phyloP scores from a whole-genome alignment of 2,329 filamentous ascomycete species.

The Cladosporium halotolerans region DNA sequence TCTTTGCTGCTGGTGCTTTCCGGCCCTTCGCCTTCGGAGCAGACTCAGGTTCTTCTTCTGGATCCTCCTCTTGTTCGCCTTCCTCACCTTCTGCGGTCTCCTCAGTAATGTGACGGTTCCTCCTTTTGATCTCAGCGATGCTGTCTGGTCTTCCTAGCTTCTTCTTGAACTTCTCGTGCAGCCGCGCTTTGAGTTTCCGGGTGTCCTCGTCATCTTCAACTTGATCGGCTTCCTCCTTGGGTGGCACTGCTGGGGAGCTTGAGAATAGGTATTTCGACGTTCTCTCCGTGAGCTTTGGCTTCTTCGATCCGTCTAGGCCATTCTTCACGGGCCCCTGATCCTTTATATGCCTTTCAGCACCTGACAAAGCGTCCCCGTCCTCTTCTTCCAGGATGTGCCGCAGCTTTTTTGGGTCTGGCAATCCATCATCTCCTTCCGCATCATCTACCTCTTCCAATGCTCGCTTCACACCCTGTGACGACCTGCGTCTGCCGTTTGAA shows the following conservation, averaged over 20 bases:
- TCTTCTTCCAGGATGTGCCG: slow-evolving; percentile 11
- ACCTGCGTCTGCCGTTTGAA: slow-evolving; percentile 33
- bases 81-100: slow-evolving; percentile 47
- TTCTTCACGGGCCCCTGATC: neutral
- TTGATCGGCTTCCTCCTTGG: slow-evolving; percentile 33
- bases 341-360: neutral
- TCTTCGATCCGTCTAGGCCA: slow-evolving; percentile 25
- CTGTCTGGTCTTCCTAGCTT: slow-evolving; percentile 85
- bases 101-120: slow-evolving; percentile 49
- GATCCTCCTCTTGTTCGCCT: slow-evolving; percentile 53
- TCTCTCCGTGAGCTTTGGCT: slow-evolving; percentile 37
- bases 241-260: slow-evolving; percentile 34
- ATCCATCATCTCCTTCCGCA: slow-evolving; percentile 14
- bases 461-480: slow-evolving; percentile 3
- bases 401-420: slow-evolving; percentile 17
- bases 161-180: slow-evolving; percentile 82
- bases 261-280: slow-evolving; percentile 57
- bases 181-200: slow-evolving; percentile 57
- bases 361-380: neutral
- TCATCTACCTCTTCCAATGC: neutral
- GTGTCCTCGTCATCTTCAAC: slow-evolving; percentile 46
- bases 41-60: slow-evolving; percentile 46
- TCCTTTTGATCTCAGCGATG: slow-evolving; percentile 59
- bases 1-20: slow-evolving; percentile 55
- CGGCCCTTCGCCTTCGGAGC: slow-evolving; percentile 42